A percentile compares a stretch with the other conserved stretches of the same genome.
These are phyloP conservation scores for Trypanosoma mega DNA, from an alignment of 208 protist species.

Conservation along the genomic window DNA sequence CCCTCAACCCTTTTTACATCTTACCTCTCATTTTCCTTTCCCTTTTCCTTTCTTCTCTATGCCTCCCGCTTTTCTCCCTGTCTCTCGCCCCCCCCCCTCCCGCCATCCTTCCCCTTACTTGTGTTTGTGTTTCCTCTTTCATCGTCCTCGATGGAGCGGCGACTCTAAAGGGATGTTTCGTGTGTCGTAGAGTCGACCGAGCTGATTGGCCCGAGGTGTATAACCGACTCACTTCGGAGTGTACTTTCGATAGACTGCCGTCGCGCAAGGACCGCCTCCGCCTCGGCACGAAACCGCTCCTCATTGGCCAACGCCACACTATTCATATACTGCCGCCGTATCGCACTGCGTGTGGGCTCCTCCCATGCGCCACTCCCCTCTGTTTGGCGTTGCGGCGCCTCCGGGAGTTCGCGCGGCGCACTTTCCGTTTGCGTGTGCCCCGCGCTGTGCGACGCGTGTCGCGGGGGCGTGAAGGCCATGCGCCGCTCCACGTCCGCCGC, in stretches of 20 bases:
- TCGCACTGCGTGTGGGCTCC: slow-evolving; percentile 43
- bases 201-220: too few species aligned
- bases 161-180: too few species aligned
- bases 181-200: too few species aligned
- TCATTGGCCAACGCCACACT: slow-evolving; percentile 41
- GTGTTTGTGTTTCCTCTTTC: too few species aligned
- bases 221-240: too few species aligned
- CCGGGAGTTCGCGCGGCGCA: not conserved
- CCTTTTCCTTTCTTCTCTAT: not conserved
- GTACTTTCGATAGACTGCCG: too few species aligned
- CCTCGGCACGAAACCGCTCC: not conserved
- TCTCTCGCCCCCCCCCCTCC: too few species aligned
- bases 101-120: too few species aligned
- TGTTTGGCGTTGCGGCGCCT: too few species aligned
- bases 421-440: not conserved
- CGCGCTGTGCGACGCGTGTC: not conserved
- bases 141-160: too few species aligned
- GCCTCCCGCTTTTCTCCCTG: not conserved
- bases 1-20: not conserved
- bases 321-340: slow-evolving; percentile 46
- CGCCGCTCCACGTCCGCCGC: slow-evolving; percentile 38
- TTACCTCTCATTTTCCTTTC: not conserved
- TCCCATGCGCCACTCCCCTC: not conserved
- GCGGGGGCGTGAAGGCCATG: too few species aligned
- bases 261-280: not conserved